Evolutionary conservation across 257 asterid genomes (phyloP), one percentile per base, ranked within the genome.

Genomic region (Vinca minor): DNA sequence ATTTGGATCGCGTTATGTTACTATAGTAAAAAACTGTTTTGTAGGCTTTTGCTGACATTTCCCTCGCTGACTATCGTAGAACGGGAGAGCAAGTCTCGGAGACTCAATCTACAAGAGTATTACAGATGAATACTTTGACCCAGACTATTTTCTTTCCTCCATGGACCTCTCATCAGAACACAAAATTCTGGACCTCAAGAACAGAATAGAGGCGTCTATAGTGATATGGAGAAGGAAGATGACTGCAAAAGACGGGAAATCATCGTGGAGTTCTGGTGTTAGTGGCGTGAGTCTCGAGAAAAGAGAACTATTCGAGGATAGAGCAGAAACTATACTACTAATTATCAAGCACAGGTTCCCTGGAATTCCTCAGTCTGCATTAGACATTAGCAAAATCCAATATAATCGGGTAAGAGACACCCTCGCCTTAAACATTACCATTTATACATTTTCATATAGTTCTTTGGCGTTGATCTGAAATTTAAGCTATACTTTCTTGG

Each of bases 301-400:
- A 75, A 77, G 96, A 71, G 98, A 84, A 73, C 64, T 86, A 4
- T 73, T 93, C 8, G 97, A 89, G 81, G 96, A 84, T 1, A 77
- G 97, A 73, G 98, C 97, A 3, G 91, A 87, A 71, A 75, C 90
- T 0, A 79, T 92, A 32, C 59, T 89, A 50, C 79, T 78, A 11
- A 74, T 87, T 50, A 74, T 92, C 42, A 84, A 92, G 91, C 91
- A 87, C 25, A 78, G 78, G 4, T 89, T 79, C 74, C 98, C 97
- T 18, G 96, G 96, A 35, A 69, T 87, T 18, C 83, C 95, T 36
- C 97, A 92, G 45, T 89, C 97, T 50, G 71, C 82, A 66, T 80
- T 92, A 17, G 98, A 92, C 80, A 87, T 89, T 73, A 82, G 79
- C 88, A 89, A 92, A 77, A 89, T 89, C 77, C 95, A 87, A 66